These are phyloP conservation scores for Cocos nucifera DNA, from an alignment of 176 grass and related monocot genomes.

Conservation along the genomic window DNA sequence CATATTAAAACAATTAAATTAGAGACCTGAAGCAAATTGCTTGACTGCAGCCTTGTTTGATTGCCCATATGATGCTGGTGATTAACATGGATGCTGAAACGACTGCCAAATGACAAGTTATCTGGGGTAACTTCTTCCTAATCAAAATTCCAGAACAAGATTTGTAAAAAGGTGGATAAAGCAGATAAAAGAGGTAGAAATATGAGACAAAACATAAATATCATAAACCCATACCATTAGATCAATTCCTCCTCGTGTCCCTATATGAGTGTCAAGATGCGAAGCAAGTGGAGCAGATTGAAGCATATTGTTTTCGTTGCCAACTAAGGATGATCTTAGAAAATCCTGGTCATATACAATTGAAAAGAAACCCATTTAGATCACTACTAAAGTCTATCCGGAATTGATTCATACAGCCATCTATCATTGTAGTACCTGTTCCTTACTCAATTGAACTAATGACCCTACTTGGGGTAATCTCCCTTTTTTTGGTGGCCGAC, in stretches of 20 bases:
- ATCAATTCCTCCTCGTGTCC: slow-evolving; percentile 52
- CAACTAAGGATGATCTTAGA: slow-evolving; percentile 58
- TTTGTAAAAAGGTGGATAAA: no score
- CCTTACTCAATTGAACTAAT: slow-evolving; percentile 47
- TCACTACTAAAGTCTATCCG: slow-evolving; percentile 1
- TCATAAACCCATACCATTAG: slow-evolving; percentile 56
- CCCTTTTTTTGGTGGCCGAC: slow-evolving; percentile 54
- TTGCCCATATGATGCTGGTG: slow-evolving; percentile 56
- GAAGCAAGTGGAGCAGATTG: slow-evolving; percentile 32
- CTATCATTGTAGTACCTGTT: slow-evolving; percentile 33
- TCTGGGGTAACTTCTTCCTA: slow-evolving; percentile 84
- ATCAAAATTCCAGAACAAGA: slow-evolving; percentile 20
- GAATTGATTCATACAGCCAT: background rate
- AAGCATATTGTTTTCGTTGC: slow-evolving; percentile 41
- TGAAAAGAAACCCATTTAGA: slow-evolving; percentile 13
- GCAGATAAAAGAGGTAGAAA: background rate
- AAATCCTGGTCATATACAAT: slow-evolving; percentile 44
- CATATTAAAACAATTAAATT: slow-evolving; percentile 6
- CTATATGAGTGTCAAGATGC: slow-evolving; percentile 54
- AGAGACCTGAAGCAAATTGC: slow-evolving; percentile 68
- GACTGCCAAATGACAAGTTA: slow-evolving; percentile 64
- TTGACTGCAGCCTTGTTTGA: slow-evolving; percentile 57
- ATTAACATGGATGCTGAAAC: slow-evolving; percentile 76
- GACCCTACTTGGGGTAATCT: slow-evolving; percentile 43
- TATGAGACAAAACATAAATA: slow-evolving; percentile 8